phyloP scores from a whole-genome alignment of 148 eudicot genomes.

The Fagopyrum esculentum region DNA sequence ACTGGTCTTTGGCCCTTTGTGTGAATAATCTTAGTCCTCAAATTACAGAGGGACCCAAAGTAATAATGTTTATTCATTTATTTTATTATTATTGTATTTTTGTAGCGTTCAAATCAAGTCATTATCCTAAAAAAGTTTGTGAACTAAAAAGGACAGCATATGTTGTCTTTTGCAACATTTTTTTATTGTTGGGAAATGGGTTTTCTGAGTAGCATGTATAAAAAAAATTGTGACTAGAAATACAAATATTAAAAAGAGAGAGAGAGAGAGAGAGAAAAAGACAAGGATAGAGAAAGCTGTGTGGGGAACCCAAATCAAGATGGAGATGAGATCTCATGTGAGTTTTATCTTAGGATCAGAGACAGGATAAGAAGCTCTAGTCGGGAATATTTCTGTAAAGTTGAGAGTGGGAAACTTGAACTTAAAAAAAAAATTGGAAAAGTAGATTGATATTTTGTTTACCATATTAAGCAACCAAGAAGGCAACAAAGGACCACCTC shows the following conservation, averaged over 20 bases:
- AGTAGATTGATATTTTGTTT: background rate
- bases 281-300: background rate
- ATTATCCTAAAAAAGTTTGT: conserved; percentile 5
- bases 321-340: conserved; percentile 12
- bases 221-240: background rate
- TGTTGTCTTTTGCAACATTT: background rate
- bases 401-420: too few relatives aligned
- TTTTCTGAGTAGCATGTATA: background rate
- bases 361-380: background rate
- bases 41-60: background rate
- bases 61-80: background rate
- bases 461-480: background rate
- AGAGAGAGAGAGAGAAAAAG: background rate
- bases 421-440: background rate
- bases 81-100: background rate
- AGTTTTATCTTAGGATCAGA: conserved; percentile 8
- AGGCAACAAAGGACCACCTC: background rate
- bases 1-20: background rate
- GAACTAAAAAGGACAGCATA: conserved; percentile 4
- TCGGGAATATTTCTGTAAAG: background rate
- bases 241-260: background rate
- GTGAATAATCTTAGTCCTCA: background rate
- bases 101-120: background rate
- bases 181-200: background rate
- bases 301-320: conserved; percentile 8